Evolutionary conservation across 176 grass and related monocot species (phyloP).

Genomic region (Neostapfia colusana): DNA sequence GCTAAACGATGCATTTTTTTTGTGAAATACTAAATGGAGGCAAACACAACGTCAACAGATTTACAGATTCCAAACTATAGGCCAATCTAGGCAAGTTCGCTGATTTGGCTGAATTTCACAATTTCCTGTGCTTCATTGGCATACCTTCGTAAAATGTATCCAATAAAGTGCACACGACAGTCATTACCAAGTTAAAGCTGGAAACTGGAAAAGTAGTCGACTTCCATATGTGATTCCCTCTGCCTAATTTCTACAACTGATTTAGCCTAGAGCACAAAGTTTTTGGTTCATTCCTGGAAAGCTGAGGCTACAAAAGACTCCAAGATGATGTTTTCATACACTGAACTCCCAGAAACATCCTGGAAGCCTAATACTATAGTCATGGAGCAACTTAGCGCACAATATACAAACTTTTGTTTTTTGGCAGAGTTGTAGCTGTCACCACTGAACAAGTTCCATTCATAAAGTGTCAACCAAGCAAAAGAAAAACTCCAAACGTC

Average conservation of each 20-base stretch:
- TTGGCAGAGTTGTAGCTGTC: not conserved
- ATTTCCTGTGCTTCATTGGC: not conserved
- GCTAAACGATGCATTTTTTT: not conserved
- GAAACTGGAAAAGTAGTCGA: not conserved
- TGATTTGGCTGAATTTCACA: not conserved
- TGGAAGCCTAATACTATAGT: not conserved
- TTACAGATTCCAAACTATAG: slow-evolving; percentile 23
- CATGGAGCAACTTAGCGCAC: not conserved
- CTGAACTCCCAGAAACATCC: not conserved
- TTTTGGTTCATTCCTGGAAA: not conserved
- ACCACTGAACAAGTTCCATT: not conserved
- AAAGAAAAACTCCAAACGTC: not conserved
- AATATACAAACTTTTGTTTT: not conserved
- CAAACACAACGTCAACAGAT: not conserved
- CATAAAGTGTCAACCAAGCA: not conserved
- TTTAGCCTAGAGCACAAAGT: not conserved
- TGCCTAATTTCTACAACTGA: not conserved
- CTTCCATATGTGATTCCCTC: not conserved
- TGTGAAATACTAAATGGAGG: slow-evolving; percentile 8
- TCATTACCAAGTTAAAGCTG: not conserved
- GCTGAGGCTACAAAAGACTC: not conserved
- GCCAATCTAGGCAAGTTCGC: not conserved
- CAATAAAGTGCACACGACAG: not conserved
- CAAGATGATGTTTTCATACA: not conserved
- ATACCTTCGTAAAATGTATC: not conserved